phyloP scores from a whole-genome alignment of 768 basidiomycete species.

The Sporobolomyces roseus region DNA sequence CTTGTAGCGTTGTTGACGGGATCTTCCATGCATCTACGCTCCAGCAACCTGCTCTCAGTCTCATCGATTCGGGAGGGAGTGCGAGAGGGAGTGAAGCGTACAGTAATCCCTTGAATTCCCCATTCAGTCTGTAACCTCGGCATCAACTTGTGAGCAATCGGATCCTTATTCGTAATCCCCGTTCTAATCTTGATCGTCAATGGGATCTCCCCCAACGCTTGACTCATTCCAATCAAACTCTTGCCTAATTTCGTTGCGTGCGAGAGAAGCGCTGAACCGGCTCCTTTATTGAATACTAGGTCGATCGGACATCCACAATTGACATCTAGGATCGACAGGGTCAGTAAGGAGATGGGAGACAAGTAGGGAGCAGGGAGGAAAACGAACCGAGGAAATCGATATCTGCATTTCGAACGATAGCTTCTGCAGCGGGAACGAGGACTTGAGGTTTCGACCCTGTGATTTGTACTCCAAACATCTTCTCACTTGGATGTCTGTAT shows the following conservation, averaged over 20 bases:
- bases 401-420: slow-evolving; percentile 65
- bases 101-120: slow-evolving; percentile 59
- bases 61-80: slow-evolving; percentile 27
- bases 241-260: slow-evolving; percentile 74
- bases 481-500: slow-evolving; percentile 69
- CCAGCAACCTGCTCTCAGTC: not conserved
- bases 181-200: slow-evolving; percentile 88
- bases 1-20: slow-evolving; percentile 89
- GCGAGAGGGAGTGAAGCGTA: slow-evolving; percentile 44
- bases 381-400: slow-evolving; percentile 45
- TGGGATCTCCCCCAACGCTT: slow-evolving; percentile 82
- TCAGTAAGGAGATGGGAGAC: too few relatives aligned
- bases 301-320: slow-evolving; percentile 99
- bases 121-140: slow-evolving; percentile 62
- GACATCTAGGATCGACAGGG: slow-evolving; percentile 53
- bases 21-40: slow-evolving; percentile 84
- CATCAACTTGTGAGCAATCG: slow-evolving; percentile 86
- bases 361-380: too few relatives aligned
- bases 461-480: slow-evolving; percentile 83
- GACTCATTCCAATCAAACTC: slow-evolving; percentile 85
- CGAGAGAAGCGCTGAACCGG: slow-evolving; percentile 60
- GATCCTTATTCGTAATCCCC: slow-evolving; percentile 70
- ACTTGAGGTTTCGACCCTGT: slow-evolving; percentile 80
- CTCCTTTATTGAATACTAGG: slow-evolving; percentile 68
- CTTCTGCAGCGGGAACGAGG: slow-evolving; percentile 73